These are phyloP conservation scores for Cystobasidium onofrii DNA, from an alignment of 768 basidiomycete species.

Conservation along the genomic window DNA sequence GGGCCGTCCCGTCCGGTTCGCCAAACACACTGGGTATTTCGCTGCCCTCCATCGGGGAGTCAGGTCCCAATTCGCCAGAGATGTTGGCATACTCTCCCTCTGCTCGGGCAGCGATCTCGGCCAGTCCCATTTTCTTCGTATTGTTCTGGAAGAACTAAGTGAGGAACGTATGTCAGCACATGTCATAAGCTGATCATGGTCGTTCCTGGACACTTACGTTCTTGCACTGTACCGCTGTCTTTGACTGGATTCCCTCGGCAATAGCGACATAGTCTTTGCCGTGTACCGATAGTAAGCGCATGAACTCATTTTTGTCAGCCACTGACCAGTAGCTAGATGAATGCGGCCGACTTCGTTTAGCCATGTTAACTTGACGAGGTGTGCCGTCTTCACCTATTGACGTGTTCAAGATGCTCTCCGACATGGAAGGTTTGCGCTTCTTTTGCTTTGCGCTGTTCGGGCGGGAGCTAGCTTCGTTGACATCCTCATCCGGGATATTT, in stretches of 20 bases:
- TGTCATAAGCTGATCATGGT: neutral
- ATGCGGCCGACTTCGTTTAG: constrained; percentile 36
- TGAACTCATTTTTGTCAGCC: constrained; percentile 57
- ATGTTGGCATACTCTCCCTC: neutral
- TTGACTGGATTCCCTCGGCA: constrained; percentile 56
- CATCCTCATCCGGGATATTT: neutral
- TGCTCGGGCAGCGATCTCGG: constrained; percentile 29
- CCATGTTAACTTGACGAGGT: neutral
- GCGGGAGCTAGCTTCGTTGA: neutral
- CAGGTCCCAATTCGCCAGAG: neutral
- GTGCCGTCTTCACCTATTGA: neutral
- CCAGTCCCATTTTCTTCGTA: constrained; percentile 41
- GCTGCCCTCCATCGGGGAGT: neutral
- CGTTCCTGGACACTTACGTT: constrained; percentile 40
- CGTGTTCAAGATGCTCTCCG: neutral
- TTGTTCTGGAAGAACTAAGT: constrained; percentile 41
- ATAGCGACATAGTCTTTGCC: constrained; percentile 65
- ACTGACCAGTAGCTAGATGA: constrained; percentile 56
- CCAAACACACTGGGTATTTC: constrained; percentile 23
- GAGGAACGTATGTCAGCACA: neutral
- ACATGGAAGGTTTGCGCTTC: constrained; percentile 31
- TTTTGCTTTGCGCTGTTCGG: constrained; percentile 11
- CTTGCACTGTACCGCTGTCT: constrained; percentile 46
- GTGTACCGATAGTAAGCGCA: constrained; percentile 55
- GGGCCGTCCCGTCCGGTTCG: neutral